Evolutionary conservation across 202 grass and related monocot species (phyloP).

Genomic region (Digitaria exilis): DNA sequence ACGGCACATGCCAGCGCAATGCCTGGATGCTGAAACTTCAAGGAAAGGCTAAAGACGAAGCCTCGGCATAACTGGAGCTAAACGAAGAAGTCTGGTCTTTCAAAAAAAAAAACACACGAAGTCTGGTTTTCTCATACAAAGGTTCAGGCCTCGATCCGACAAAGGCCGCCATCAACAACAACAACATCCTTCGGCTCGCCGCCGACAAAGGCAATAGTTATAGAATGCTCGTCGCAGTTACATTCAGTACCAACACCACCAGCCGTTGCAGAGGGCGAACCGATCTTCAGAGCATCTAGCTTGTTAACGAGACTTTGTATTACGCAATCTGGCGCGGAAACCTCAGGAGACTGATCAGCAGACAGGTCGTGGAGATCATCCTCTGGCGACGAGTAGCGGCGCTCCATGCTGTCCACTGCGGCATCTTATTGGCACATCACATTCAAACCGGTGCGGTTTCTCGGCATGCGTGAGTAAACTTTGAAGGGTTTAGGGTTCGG

Average conservation of each 20-base stretch:
- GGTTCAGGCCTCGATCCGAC: not conserved
- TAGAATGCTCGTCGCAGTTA: not conserved
- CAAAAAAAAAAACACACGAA: too few relatives aligned
- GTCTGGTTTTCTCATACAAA: slow-evolving; percentile 5
- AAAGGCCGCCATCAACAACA: not conserved
- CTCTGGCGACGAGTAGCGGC: not conserved
- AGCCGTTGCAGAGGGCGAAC: not conserved
- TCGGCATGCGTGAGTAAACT: slow-evolving; percentile 31
- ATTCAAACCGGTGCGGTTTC: slow-evolving; percentile 24
- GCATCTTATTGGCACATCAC: slow-evolving; percentile 12
- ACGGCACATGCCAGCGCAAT: not conserved
- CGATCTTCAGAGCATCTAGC: not conserved
- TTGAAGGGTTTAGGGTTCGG: slow-evolving; percentile 25
- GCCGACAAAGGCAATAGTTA: not conserved
- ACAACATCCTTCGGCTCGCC: not conserved
- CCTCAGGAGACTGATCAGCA: not conserved
- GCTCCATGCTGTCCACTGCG: slow-evolving; percentile 22
- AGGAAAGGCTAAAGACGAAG: not conserved
- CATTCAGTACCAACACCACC: not conserved
- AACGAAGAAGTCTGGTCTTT: too few relatives aligned
- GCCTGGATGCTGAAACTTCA: not conserved
- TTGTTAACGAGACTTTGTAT: not conserved
- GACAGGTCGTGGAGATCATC: not conserved
- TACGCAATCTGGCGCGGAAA: not conserved
- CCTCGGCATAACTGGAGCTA: not conserved